A percentile compares a stretch with the other conserved stretches of the same genome.
phyloP scores from a whole-genome alignment of 768 basidiomycete genomes.

The Tulasnella sp. region DNA sequence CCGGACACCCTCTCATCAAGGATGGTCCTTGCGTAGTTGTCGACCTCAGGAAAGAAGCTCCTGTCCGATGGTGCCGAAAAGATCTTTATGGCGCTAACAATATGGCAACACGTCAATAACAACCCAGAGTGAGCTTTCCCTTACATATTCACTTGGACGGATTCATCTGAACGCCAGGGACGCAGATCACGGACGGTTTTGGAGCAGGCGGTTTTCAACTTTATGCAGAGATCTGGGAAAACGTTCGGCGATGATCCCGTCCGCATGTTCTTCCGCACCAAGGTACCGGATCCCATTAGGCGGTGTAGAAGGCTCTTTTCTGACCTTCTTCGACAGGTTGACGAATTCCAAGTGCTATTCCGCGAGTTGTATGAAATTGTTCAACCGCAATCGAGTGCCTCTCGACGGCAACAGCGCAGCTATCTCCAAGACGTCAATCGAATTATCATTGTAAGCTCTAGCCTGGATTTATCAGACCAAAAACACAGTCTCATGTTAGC shows the following conservation, averaged over 20 bases:
- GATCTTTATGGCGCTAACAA: conserved; percentile 29
- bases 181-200: conserved; percentile 49
- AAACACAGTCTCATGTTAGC: not conserved
- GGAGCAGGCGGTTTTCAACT: conserved; percentile 63
- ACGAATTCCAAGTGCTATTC: conserved; percentile 68
- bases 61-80: conserved; percentile 34
- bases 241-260: conserved; percentile 72
- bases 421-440: conserved; percentile 69
- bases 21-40: not conserved
- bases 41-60: conserved; percentile 27
- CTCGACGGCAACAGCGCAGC: conserved; percentile 50
- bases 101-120: conserved; percentile 32
- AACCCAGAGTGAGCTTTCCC: conserved; percentile 20
- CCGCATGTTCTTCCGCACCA: conserved; percentile 80
- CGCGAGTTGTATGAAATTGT: conserved; percentile 61
- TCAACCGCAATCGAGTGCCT: conserved; percentile 49
- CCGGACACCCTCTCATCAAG: not conserved
- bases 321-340: conserved; percentile 45
- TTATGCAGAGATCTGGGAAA: conserved; percentile 64
- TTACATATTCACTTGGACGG: not conserved
- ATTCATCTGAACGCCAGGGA: not conserved
- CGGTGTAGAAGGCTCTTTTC: not conserved
- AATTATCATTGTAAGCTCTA: conserved; percentile 62
- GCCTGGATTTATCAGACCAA: not conserved
- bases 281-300: conserved; percentile 40